A percentile compares a stretch with the other conserved stretches of the same genome.
Evolutionary conservation across 177 flowering plant genomes (phyloP).

Genomic region (Vitis hybrid): DNA sequence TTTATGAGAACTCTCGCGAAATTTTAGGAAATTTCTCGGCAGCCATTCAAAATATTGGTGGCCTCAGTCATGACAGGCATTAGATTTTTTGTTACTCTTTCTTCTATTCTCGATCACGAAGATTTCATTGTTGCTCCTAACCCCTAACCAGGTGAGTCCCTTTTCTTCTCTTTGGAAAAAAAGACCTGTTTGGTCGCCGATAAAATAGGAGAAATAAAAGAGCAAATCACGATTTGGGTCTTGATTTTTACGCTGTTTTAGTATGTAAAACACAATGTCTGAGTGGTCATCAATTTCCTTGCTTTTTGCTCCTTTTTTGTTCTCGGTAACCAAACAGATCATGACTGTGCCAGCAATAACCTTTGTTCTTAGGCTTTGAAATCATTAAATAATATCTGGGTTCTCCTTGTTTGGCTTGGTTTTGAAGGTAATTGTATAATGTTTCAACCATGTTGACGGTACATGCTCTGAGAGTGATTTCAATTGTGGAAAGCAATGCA

Average conservation of each 20-base stretch:
- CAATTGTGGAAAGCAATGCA: slow-evolving; percentile 24
- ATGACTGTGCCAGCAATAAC: too few species aligned
- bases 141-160: too few species aligned
- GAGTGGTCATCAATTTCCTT: too few species aligned
- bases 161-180: too few species aligned
- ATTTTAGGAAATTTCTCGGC: background rate
- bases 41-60: slow-evolving; percentile 38
- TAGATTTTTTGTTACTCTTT: background rate
- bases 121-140: too few species aligned
- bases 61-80: slow-evolving; percentile 14
- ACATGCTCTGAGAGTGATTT: slow-evolving; percentile 31
- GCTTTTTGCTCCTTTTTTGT: too few species aligned
- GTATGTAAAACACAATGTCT: background rate
- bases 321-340: too few species aligned
- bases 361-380: too few species aligned
- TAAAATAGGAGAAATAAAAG: too few species aligned
- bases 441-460: slow-evolving; percentile 57
- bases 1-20: background rate
- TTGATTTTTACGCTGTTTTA: background rate
- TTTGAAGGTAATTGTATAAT: slow-evolving; percentile 33
- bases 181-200: too few species aligned
- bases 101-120: too few species aligned
- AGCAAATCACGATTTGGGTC: too few species aligned
- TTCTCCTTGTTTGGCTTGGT: background rate
- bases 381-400: background rate